These are phyloP conservation scores for Colletotrichum australisinense DNA, from an alignment of 2,329 filamentous ascomycete genomes.

Conservation along the genomic window DNA sequence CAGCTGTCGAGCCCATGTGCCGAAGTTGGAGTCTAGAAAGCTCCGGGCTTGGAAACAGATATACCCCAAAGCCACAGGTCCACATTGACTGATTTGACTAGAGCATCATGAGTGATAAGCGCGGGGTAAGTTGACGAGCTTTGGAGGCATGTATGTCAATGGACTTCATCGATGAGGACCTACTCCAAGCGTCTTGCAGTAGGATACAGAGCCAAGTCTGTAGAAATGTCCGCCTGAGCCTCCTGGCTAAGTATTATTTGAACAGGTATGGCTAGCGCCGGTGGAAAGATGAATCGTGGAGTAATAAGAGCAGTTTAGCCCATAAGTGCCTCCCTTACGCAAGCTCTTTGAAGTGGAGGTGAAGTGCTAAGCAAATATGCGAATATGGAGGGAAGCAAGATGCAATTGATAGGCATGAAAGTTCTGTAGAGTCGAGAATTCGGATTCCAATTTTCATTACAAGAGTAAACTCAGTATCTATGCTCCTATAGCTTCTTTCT, in stretches of 20 bases:
- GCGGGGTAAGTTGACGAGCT: background rate
- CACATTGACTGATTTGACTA: background rate
- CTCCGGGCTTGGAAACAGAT: background rate
- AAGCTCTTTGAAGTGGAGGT: no score
- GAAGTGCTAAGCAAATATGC: no score
- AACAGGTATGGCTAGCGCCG: background rate
- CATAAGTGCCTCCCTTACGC: background rate
- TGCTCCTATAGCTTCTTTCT: constrained; percentile 49
- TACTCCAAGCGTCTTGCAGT: background rate
- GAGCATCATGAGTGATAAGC: constrained; percentile 9
- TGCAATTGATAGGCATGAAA: background rate
- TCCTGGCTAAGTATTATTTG: background rate
- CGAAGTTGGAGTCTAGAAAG: background rate
- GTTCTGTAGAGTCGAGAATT: background rate
- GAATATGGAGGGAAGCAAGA: background rate
- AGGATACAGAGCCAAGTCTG: background rate
- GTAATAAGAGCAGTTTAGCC: background rate
- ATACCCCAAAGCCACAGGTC: constrained; percentile 17
- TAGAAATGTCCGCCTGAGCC: background rate
- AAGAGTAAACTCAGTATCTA: background rate
- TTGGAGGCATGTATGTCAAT: background rate
- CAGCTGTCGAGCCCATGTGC: background rate
- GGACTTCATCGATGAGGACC: background rate
- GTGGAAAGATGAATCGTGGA: background rate
- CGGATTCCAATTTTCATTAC: background rate